These are phyloP conservation scores for Fusarium sp. DNA, from an alignment of 2,329 filamentous ascomycete species.

Conservation along the genomic window DNA sequence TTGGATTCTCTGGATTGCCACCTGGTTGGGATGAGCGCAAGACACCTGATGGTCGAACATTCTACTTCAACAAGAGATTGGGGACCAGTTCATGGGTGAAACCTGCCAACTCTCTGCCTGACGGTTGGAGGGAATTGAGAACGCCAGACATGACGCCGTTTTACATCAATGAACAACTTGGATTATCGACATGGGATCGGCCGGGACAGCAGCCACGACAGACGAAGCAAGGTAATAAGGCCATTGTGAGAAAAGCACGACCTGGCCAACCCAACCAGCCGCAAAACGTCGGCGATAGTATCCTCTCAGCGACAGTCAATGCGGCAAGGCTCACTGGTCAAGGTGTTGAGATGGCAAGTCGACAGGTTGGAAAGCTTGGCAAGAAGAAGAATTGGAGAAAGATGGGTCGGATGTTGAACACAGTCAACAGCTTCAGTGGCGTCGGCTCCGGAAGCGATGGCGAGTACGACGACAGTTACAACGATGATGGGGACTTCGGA, in stretches of 20 bases:
- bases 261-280: conserved; percentile 6
- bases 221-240: background rate
- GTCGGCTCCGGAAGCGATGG: conserved; percentile 10
- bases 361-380: conserved; percentile 41
- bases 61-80: conserved; percentile 38
- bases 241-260: background rate
- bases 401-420: conserved; percentile 26
- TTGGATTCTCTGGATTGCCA: conserved; percentile 22
- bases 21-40: conserved; percentile 40
- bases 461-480: conserved; percentile 4
- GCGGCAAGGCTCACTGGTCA: conserved; percentile 33
- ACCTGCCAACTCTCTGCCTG: conserved; percentile 34
- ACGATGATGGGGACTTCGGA: background rate
- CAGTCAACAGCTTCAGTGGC: conserved; percentile 1
- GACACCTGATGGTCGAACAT: conserved; percentile 36
- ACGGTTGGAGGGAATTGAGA: conserved; percentile 40
- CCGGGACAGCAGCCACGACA: conserved; percentile 40
- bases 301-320: conserved; percentile 32
- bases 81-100: conserved; percentile 38
- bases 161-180: conserved; percentile 41
- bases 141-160: conserved; percentile 42
- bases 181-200: conserved; percentile 42
- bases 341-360: conserved; percentile 28
- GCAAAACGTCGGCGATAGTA: conserved; percentile 12
- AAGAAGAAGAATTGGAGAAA: conserved; percentile 41